These are phyloP conservation scores for Pseudotsuga menziesii DNA, from an alignment of 75 land plant species.

Conservation along the genomic window DNA sequence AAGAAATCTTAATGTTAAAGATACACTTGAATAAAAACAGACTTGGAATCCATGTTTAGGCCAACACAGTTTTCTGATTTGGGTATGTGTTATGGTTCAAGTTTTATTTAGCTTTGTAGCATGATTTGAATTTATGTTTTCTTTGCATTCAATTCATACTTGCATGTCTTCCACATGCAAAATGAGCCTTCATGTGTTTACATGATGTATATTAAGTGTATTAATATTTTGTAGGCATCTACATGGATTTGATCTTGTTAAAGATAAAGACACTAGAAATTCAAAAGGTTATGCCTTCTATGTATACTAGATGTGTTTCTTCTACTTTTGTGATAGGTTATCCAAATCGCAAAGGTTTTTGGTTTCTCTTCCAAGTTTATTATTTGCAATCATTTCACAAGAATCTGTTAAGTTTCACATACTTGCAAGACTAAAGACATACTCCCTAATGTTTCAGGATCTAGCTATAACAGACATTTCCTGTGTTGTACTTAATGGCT, in stretches of 20 bases:
- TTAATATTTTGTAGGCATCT: conserved; percentile 35
- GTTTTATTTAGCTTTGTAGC: no score
- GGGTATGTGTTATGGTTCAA: no score
- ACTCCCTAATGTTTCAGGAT: conserved; percentile 28
- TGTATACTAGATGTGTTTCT: conserved; percentile 35
- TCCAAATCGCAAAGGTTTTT: background rate
- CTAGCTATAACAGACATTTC: conserved; percentile 74
- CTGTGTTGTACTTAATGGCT: conserved; percentile 79
- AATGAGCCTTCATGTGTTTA: no score
- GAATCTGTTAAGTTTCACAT: background rate
- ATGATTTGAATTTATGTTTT: no score
- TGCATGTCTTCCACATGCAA: no score
- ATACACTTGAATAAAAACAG: no score
- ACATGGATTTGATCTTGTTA: conserved; percentile 92
- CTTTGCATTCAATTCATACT: no score
- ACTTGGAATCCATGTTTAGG: no score
- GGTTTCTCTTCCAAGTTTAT: background rate
- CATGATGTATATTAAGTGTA: no score
- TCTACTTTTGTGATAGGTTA: no score
- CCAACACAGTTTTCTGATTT: no score
- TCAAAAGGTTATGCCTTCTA: conserved; percentile 97
- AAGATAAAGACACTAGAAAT: conserved; percentile 94
- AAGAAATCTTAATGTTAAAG: no score
- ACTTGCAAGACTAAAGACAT: background rate
- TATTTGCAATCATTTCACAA: background rate